Percentiles rank a stretch among this genome's conserved stretches.
Evolutionary conservation across 2,329 filamentous ascomycete species (phyloP).

Genomic region (Ceratocystis albifundus): DNA sequence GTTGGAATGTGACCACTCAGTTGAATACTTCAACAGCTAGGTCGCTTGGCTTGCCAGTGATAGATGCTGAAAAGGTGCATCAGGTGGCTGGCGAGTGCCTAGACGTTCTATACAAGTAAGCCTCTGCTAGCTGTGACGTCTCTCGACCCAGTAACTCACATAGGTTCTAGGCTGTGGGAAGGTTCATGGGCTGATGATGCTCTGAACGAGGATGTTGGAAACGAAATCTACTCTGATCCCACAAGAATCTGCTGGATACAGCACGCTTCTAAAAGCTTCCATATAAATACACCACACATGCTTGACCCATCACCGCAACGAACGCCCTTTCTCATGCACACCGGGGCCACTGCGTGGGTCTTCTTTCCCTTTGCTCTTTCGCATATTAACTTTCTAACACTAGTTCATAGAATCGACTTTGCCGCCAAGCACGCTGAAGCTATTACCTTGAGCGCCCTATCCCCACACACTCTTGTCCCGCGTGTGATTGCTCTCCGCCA

Average conservation of each 20-base stretch:
- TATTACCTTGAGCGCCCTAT: slow-evolving; percentile 51
- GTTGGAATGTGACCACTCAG: slow-evolving; percentile 49
- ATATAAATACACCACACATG: slow-evolving; percentile 48
- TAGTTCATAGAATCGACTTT: slow-evolving; percentile 43
- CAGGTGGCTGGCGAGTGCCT: slow-evolving; percentile 49
- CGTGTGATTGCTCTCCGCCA: slow-evolving; percentile 47
- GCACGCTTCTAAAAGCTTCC: slow-evolving; percentile 49
- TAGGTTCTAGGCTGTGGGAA: slow-evolving; percentile 26
- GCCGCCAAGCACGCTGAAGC: slow-evolving; percentile 53
- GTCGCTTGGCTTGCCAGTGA: slow-evolving; percentile 49
- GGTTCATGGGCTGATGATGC: slow-evolving; percentile 50
- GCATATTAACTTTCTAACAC: not conserved
- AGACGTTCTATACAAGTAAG: slow-evolving; percentile 45
- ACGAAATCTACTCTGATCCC: slow-evolving; percentile 36
- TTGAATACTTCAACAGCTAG: slow-evolving; percentile 56
- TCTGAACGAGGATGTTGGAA: slow-evolving; percentile 43
- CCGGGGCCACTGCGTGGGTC: slow-evolving; percentile 43
- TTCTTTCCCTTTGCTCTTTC: not conserved
- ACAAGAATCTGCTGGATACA: slow-evolving; percentile 49
- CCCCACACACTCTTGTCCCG: slow-evolving; percentile 42
- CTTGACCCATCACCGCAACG: slow-evolving; percentile 51
- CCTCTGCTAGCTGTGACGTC: not conserved
- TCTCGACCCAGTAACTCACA: not conserved
- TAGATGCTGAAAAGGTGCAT: slow-evolving; percentile 42
- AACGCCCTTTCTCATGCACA: slow-evolving; percentile 53